Evolutionary conservation across 1,139 yeast species (phyloP).

Genomic region (Eremothecium cymbalariae): DNA sequence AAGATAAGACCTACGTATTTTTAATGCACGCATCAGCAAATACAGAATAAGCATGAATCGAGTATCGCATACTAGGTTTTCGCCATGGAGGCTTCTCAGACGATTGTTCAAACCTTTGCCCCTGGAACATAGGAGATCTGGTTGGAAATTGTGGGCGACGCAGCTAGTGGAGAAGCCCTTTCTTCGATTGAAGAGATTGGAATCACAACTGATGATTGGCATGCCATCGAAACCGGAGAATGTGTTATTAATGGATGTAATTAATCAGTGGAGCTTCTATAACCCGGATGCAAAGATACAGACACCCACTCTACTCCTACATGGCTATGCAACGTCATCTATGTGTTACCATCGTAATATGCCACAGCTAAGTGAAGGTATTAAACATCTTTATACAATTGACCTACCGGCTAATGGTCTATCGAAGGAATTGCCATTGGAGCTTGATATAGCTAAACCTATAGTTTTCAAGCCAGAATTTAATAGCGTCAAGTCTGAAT

Average conservation of each 20-base stretch:
- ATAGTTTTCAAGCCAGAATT: constrained; percentile 13
- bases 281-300: constrained; percentile 16
- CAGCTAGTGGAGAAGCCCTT: constrained; percentile 7
- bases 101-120: background rate
- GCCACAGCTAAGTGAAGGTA: constrained; percentile 40
- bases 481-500: constrained; percentile 10
- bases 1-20: too few species aligned
- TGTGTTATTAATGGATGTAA: constrained; percentile 14
- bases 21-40: too few species aligned
- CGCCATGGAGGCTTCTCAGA: background rate
- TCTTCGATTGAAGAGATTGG: constrained; percentile 11
- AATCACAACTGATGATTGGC: constrained; percentile 16
- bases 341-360: constrained; percentile 81
- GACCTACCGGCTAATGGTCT: constrained; percentile 81
- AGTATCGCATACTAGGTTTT: too few species aligned
- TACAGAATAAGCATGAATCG: too few species aligned
- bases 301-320: constrained; percentile 54
- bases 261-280: constrained; percentile 26
- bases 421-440: constrained; percentile 21
- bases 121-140: constrained; percentile 9
- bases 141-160: constrained; percentile 11
- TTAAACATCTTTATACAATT: constrained; percentile 55
- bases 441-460: constrained; percentile 10
- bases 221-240: constrained; percentile 13
- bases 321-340: constrained; percentile 87